Conservation (phyloP, 805 yeast genomes). For the Candida mattraensis region DNA sequence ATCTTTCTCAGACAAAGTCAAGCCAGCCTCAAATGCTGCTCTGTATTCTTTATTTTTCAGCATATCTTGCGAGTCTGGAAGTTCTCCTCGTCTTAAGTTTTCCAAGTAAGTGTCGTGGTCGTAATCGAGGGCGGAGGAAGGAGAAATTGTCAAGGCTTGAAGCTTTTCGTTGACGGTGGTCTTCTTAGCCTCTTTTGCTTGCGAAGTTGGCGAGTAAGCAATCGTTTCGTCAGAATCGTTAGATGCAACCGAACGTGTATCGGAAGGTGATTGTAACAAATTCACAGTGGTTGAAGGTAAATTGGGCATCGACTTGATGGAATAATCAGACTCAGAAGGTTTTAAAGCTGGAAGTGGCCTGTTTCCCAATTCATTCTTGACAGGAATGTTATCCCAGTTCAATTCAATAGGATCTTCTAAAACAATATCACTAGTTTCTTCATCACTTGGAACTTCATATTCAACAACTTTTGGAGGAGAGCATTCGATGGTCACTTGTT, state of each 20-base stretch:
- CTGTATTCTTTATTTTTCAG: slow-evolving; percentile 13
- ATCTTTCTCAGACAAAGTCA: slow-evolving; percentile 8
- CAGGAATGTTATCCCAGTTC: slow-evolving; percentile 30
- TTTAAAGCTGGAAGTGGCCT: slow-evolving; percentile 39
- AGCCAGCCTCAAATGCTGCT: slow-evolving; percentile 17
- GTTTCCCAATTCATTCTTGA: slow-evolving; percentile 12
- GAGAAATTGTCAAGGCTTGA: slow-evolving; percentile 39
- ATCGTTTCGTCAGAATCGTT: slow-evolving; percentile 34
- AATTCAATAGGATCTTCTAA: slow-evolving; percentile 21
- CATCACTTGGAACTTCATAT: slow-evolving; percentile 30
- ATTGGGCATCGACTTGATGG: slow-evolving; percentile 35
- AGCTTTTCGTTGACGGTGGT: slow-evolving; percentile 44
- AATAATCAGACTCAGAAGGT: slow-evolving; percentile 35
- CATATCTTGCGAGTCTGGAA: slow-evolving; percentile 20
- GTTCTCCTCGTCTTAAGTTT: slow-evolving; percentile 22
- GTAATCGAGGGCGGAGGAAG: slow-evolving; percentile 15
- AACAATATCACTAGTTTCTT: slow-evolving; percentile 12
- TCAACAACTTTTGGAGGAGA: slow-evolving; percentile 40
- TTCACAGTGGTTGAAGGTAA: slow-evolving; percentile 20
- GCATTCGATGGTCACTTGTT: slow-evolving; percentile 38
- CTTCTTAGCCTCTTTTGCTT: slow-evolving; percentile 15
- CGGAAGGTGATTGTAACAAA: slow-evolving; percentile 23
- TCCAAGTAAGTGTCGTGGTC: slow-evolving; percentile 33
- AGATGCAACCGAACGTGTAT: slow-evolving; percentile 10
- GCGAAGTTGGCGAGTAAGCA: slow-evolving; percentile 25